Evolutionary conservation across 2,329 filamentous ascomycete genomes (phyloP), one percentile per base, ranked within the genome.

Genomic region (Colletotrichum orchidophilum): DNA sequence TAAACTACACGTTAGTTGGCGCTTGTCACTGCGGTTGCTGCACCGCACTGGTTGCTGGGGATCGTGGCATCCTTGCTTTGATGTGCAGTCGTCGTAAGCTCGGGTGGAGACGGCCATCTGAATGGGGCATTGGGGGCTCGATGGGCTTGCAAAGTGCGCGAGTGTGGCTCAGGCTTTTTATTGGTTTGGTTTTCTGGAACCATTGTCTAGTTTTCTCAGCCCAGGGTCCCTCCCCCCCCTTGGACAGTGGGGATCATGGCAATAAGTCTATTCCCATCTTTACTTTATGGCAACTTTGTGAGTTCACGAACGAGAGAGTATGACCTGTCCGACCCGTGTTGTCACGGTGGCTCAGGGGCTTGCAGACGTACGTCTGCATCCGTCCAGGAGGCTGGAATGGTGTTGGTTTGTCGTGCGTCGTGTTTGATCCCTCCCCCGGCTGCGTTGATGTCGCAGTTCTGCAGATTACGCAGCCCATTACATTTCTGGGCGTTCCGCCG

Each of bases 41-140:
- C 54, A 21, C 13, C 46, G 54, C 12, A 33, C 11, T 55, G 27
- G 33, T 21, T 62, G 49, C 59, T 61, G 26, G 64, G 50, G 42
- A 29, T 29, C 55, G 64, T 58, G 42, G 24, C 69, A 71, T 71
- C 69, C 69, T 69, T 71, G 69, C 69, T 68, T 53, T 54, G 69
- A 70, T 71, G 68, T 68, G 64, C 69, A 71, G 69, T 71, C 69
- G 69, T 71, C 69, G 69, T 71, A 42, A 71, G 69, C 69, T 71
- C 63, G 8, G 15, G 65, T 68, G 64, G 69, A 46, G 69, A 63
- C 69, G n/a, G 64, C 63, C 68, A 68, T 71, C 67, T 66, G 67
- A 42, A 66, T 39, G 46, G 66, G 60, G 66, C 63, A 42, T 61
- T 39, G 46, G 66, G 60, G 66, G 21, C 27, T 35, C 53, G 29